Conservation (phyloP, 257 asterid genomes). For the Plantago elongata region DNA sequence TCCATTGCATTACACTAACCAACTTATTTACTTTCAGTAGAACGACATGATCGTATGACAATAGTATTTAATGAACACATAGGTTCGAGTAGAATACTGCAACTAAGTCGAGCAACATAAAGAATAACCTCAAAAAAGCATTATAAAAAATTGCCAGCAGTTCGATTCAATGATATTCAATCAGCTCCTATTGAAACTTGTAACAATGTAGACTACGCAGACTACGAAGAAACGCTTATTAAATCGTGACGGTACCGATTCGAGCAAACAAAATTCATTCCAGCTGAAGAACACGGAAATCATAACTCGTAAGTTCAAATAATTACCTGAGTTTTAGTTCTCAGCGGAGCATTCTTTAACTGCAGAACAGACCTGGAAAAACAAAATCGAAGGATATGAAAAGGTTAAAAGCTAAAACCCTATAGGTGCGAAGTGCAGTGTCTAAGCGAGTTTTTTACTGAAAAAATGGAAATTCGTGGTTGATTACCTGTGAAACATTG, state of each 20-base stretch:
- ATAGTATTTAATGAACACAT: no score
- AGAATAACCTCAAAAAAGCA: no score
- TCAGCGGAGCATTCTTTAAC: conserved; percentile 52
- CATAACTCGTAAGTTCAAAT: not conserved
- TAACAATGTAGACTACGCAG: no score
- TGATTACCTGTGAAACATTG: conserved; percentile 45
- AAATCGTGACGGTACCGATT: no score
- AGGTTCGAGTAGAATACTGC: no score
- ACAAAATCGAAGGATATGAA: not conserved
- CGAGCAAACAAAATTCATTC: not conserved
- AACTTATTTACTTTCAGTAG: no score
- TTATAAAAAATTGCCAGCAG: no score
- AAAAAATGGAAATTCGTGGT: conserved; percentile 4
- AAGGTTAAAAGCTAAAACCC: conserved; percentile 19
- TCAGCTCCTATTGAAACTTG: no score
- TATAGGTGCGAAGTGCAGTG: conserved; percentile 11
- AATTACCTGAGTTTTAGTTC: conserved; percentile 59
- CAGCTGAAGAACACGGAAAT: not conserved
- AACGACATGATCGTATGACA: no score
- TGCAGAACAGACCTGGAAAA: conserved; percentile 63
- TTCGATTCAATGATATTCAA: no score
- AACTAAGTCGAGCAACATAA: no score
- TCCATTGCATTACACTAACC: not conserved
- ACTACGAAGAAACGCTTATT: no score
- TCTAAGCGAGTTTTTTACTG: not conserved